Evolutionary conservation across 257 asterid genomes (phyloP).

Genomic region (Coffea eugenioides): DNA sequence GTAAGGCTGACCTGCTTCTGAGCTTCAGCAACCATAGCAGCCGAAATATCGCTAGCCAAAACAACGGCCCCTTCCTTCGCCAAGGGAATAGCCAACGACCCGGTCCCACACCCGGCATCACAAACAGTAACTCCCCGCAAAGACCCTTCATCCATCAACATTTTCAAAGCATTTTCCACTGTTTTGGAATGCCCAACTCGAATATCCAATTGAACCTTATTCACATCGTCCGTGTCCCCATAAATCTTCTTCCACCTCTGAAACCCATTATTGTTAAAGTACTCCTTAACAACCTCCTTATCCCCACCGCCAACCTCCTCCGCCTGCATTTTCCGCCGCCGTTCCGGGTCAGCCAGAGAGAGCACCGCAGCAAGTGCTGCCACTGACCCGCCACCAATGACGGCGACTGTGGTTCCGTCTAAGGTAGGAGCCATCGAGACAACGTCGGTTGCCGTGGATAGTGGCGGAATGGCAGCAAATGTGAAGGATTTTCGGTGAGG

Average conservation of each 20-base stretch:
- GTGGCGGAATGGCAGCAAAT: slow-evolving; percentile 58
- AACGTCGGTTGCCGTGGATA: slow-evolving; percentile 58
- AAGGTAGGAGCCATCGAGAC: slow-evolving; percentile 33
- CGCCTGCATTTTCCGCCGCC: slow-evolving; percentile 79
- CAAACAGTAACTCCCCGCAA: slow-evolving; percentile 72
- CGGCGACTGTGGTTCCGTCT: slow-evolving; percentile 69
- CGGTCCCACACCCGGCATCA: slow-evolving; percentile 97
- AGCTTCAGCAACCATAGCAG: slow-evolving; percentile 94
- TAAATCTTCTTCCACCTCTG: slow-evolving; percentile 92
- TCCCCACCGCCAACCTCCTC: slow-evolving; percentile 95
- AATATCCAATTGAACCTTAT: slow-evolving; percentile 76
- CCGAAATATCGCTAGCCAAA: slow-evolving; percentile 87
- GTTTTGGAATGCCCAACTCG: slow-evolving; percentile 81
- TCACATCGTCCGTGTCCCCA: slow-evolving; percentile 80
- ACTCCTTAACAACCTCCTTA: slow-evolving; percentile 89
- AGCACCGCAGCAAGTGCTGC: slow-evolving; percentile 78
- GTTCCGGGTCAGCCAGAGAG: slow-evolving; percentile 76
- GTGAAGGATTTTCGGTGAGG: slow-evolving; percentile 31
- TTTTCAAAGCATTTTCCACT: slow-evolving; percentile 79
- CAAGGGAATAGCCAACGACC: slow-evolving; percentile 77
- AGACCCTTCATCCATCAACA: slow-evolving; percentile 74
- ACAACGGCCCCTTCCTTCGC: slow-evolving; percentile 89
- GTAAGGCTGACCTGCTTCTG: slow-evolving; percentile 51
- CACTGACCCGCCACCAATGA: slow-evolving; percentile 62
- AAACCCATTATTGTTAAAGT: slow-evolving; percentile 88